Base-by-base conservation (phyloP, 306 rosid species). In the Trifolium dubium region DNA sequence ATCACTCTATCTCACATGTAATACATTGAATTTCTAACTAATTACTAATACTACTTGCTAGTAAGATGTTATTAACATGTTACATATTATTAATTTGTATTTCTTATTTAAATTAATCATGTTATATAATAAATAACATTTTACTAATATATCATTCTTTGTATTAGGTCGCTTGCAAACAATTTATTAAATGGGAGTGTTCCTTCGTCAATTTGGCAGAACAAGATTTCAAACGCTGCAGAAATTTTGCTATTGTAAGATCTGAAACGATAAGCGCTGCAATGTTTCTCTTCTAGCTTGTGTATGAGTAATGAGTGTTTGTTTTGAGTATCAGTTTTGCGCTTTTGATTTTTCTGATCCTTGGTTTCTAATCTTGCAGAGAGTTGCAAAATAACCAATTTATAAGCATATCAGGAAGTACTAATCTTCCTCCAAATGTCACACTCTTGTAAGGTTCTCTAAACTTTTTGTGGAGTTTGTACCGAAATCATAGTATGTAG, bases 161-260 rank as follows among this genome's bases (percentile, higher is more conserved):
- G 14, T 78, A 82, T 81, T 89, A 95, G 99, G 93, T 95, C 93
- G 29, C 79, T 95, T 75, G 89, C 90, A 37, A 90, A 87, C 88
- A 95, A 95, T 83, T 77, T 65, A 47, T 74, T 95, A 84, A 76
- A 13, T 30, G 98, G 96, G 39, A 71, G 66, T 73, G 81, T 95
- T 77, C 79, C 96, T 70, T 85, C 97, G 71, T 13, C 39, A 79
- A 86, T 90, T 82, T 94, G 97, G 99, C 79, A 74, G 79, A 75
- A 79, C 35, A 86, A 81, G 81, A 79, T 63, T 50, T 83, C 49
- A 63, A 85, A 81, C 59, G 54, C 77, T 55, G 62, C 59, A 28
- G 84, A 69, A 60, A 58, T 2, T 62, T 88, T 91, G 58, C 55
- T 59, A 64, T 13, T 94, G 99, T 94, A 89, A 89, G 97, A 70